Evolutionary conservation across 495 filamentous ascomycete species (phyloP), one percentile per base, ranked within the genome.

Genomic region (Penicillium canescens): DNA sequence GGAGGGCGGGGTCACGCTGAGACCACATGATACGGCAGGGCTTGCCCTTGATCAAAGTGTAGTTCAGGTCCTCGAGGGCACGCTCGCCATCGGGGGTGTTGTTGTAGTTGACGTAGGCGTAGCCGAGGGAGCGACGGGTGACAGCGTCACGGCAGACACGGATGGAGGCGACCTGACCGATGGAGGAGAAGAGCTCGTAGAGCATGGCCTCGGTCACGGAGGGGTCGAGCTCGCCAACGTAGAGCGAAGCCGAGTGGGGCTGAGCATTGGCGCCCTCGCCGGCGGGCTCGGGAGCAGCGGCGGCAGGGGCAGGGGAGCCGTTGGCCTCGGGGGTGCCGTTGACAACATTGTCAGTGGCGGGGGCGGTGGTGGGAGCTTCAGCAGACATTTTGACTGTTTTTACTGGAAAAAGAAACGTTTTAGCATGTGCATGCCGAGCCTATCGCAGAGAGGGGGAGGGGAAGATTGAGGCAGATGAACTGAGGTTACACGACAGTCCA

Each of bases 1-100:
- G 94, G 66, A 98, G 83, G 70, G 93, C 94, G 59, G 94, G 94
- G 76, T 99, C 94, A 76, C 94, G 94, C 82, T 99, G 94, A 54
- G 95, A 98, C 94, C 94, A 99, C 94, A 99, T 99, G 82, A 99
- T 99, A 73, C 94, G 94, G 86, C 95, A 98, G 33, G 94, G 93
- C 71, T 90, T 91, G 64, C 91, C 91, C 85, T 98, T 98, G 82
- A 99, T 98, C 59, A 96, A 79, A 54, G 95, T 99, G 80, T 99
- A 99, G 85, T 99, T 99, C 55, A 99, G 85, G 76, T 99, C 94
- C 78, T 99, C 94, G 44, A 99, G 86, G 56, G 94, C 94, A 73
- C 93, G 93, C 82, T 99, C 94, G 63, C 94, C 94, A 70, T 99
- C 95, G 54, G 83, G 75, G 34, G 92, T 92, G 75, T 90, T 95